Base-by-base conservation (phyloP, 139 green algal species). In the Chlorella vulgaris region DNA sequence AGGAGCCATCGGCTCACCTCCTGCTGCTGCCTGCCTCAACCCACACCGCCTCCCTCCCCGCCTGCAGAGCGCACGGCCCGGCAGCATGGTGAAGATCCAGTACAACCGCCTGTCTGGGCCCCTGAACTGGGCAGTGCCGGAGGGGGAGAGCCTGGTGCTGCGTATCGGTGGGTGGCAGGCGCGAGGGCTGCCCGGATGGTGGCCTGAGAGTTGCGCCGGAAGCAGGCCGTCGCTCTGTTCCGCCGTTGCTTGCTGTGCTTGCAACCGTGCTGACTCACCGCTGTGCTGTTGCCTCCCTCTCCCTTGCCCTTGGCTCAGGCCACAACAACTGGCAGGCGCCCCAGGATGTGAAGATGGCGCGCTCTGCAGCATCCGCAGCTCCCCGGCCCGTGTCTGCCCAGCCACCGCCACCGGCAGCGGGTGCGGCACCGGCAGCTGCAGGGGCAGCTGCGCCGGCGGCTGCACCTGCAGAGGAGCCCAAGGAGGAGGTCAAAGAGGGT, bases 251-350 rank as follows among this genome's bases (percentile, higher is more conserved):
- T n/a, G 15, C 13, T 15, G 13, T 58, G 47, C 47, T 58, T 24
- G 47, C 47, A 58, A 58, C 47, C 47, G 47, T 15, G 15, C 47
- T 58, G 47, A 10, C 15, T 10, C 10, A 10, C 47, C 10, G 47
- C 47, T 58, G 47, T 58, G 15, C 47, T 58, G 15, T 58, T 58
- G 13, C 47, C 10, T 58, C 13, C 47, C 47, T 15, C 47, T 58
- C 47, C 47, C 10, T 15, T 58, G 47, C 47, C 47, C 47, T 15
- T 15, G 10, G 24, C 51, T 28, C 74, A 80, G 71, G 71, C 71
- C 76, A 84, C 65, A 87, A 87, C 58, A 66, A 53, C 24, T 87
- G 76, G 76, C 58, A 84, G 53, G 13, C 4, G 26, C 38, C 60
- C 3, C 39, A 77, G 51, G 78, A 83, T 26, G 36, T 83, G 50